phyloP scores from a whole-genome alignment of 192 early-diverging fungal genomes.

The Linnemannia schmuckeri region DNA sequence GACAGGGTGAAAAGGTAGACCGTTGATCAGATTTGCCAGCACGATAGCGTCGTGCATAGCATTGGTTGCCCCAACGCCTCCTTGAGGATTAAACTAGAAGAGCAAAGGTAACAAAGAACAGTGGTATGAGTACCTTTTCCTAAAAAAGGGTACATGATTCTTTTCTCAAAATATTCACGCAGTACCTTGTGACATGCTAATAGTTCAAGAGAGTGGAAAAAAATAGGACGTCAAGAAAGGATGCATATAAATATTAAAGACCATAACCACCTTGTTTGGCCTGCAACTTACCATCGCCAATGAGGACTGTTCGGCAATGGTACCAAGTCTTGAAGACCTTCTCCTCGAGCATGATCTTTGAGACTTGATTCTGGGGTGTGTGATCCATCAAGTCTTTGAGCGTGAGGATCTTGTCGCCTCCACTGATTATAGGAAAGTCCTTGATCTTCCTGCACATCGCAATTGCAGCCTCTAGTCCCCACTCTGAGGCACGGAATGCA shows the following conservation, averaged over 20 bases:
- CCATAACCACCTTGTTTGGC: too few relatives aligned
- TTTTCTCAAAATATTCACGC: too few relatives aligned
- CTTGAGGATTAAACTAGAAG: too few relatives aligned
- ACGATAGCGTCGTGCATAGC: constrained; percentile 33
- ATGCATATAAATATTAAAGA: too few relatives aligned
- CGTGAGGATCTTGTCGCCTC: not conserved
- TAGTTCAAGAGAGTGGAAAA: too few relatives aligned
- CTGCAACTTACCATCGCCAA: not conserved
- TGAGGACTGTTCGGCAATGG: not conserved
- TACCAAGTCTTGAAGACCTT: not conserved
- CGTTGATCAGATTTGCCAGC: constrained; percentile 31
- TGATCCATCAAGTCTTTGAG: not conserved
- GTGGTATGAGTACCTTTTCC: too few relatives aligned
- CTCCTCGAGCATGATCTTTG: not conserved
- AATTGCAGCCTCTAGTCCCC: not conserved
- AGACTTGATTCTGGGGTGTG: not conserved
- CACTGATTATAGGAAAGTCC: not conserved
- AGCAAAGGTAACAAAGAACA: too few relatives aligned
- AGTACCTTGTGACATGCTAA: too few relatives aligned
- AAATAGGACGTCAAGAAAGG: too few relatives aligned
- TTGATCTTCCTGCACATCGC: not conserved
- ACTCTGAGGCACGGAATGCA: not conserved
- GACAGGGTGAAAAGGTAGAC: not conserved
- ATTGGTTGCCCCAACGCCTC: not conserved
- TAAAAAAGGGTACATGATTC: too few relatives aligned